Base-by-base conservation (phyloP, 2,329 filamentous ascomycete species). In the Colletotrichum limetticola region DNA sequence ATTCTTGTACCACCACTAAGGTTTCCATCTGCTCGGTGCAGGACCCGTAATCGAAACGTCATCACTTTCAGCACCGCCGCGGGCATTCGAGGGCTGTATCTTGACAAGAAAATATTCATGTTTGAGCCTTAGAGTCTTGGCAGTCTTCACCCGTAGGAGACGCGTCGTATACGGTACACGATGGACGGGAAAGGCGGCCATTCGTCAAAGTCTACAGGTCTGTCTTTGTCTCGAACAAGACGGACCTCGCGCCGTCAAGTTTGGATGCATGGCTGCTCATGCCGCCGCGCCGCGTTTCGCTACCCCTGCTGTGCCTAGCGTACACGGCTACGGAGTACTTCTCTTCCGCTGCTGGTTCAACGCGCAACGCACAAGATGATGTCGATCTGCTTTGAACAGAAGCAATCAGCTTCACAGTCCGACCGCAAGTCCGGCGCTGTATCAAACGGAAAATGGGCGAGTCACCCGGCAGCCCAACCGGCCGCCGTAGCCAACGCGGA, bases 341-440 rank as follows among this genome's bases (percentile, higher is more conserved):
- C 35, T 46, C 53, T 28, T 46, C 60, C 49, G 24, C 24, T 42
- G 24, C 24, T 42, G 52, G 63, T 8, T 72, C 65, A 59, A n/a
- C 37, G 28, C 69, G 55, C 37, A 22, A 22, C 24, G 22, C 32
- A 52, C 32, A 35, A 35, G 37, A 52, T 30, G 9, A 14, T 37
- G 58, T 53, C 66, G 37, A 72, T 72, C 65, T 58, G n/a, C 42
- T 53, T 22, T 53, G 35, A 69, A 72, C 42, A 69, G n/a, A 69
- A 56, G 65, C 58, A 30, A 64, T 8, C 9, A 49, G 14, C 37
- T 69, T 63, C n/a, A 7, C 30, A 32, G 32, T 22, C 52, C 60
- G 46, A 30, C 60, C 16, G 49, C 12, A 52, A 24, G 19, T 35
- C 42, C 42, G 14, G 52, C 26, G 28, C 42, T 53, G 14, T n/a